Conservation (phyloP, 805 yeast genomes). For the Schwanniomyces yamadae region DNA sequence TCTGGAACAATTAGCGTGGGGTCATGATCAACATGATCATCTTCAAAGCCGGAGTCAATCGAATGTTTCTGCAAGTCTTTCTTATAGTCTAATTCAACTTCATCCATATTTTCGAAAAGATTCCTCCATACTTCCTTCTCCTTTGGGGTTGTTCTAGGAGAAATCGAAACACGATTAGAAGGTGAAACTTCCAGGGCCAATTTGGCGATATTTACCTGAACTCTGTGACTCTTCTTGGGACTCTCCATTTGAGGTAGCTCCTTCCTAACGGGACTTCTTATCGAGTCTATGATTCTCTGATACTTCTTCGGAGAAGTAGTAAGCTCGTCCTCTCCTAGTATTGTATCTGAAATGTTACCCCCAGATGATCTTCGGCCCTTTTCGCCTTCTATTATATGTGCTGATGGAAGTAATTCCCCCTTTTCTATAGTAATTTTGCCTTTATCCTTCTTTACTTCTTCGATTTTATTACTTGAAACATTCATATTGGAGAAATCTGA, state of each 20-base stretch:
- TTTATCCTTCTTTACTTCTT: neutral
- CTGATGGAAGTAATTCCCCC: conserved; percentile 6
- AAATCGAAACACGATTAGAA: neutral
- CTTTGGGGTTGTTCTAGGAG: conserved; percentile 1
- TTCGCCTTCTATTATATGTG: neutral
- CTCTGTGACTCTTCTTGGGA: neutral
- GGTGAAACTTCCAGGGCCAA: conserved; percentile 3
- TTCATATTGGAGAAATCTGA: neutral
- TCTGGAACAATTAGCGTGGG: too few relatives aligned
- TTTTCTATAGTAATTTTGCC: neutral
- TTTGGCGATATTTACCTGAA: neutral
- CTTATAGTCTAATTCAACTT: neutral
- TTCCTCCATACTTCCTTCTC: conserved; percentile 15
- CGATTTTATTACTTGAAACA: neutral
- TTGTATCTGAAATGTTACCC: neutral
- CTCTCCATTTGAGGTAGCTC: neutral
- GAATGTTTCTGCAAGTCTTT: neutral
- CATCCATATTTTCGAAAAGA: conserved; percentile 15
- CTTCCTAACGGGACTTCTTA: conserved; percentile 2
- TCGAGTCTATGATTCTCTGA: conserved; percentile 6
- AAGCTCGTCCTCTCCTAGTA: conserved; percentile 8
- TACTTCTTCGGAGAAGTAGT: conserved; percentile 19
- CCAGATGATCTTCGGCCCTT: conserved; percentile 3
- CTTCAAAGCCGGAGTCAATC: neutral
- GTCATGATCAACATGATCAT: conserved; percentile 2